Evolutionary conservation across 495 filamentous ascomycete genomes (phyloP).

Genomic region (Talaromyces trachyspermus): DNA sequence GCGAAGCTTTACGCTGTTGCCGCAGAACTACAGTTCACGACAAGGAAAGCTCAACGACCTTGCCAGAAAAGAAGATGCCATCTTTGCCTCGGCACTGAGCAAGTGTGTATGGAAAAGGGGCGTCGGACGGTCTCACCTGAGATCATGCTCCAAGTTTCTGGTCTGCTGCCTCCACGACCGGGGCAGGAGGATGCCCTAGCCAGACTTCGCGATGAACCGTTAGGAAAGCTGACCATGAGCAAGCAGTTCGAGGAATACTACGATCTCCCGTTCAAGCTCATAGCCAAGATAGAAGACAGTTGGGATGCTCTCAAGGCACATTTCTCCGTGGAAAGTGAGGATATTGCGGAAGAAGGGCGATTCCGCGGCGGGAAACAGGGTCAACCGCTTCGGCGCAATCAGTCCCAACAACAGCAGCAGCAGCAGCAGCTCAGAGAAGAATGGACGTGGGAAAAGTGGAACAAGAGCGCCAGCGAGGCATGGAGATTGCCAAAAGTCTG

Average conservation of each 20-base stretch:
- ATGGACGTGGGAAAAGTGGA: conserved; percentile 37
- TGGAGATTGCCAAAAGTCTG: conserved; percentile 18
- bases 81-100: conserved; percentile 61
- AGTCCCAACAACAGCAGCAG: background rate
- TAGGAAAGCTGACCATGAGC: conserved; percentile 1
- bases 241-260: conserved; percentile 8
- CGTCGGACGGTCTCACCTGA: conserved; percentile 71
- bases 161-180: conserved; percentile 35
- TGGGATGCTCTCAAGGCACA: conserved; percentile 5
- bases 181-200: conserved; percentile 4
- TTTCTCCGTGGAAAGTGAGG: background rate
- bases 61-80: conserved; percentile 16
- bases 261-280: conserved; percentile 6
- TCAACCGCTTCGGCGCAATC: background rate
- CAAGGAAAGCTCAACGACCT: conserved; percentile 6
- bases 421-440: conserved; percentile 10
- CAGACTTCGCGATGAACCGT: conserved; percentile 1
- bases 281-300: background rate
- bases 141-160: conserved; percentile 50
- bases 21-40: conserved; percentile 2
- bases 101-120: conserved; percentile 75
- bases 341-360: background rate
- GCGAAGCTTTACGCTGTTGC: conserved; percentile 8
- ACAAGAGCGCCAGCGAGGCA: conserved; percentile 33
- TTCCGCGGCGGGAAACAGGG: background rate